Evolutionary conservation across 176 grass and related monocot species (phyloP).

Genomic region (Pharus latifolius): DNA sequence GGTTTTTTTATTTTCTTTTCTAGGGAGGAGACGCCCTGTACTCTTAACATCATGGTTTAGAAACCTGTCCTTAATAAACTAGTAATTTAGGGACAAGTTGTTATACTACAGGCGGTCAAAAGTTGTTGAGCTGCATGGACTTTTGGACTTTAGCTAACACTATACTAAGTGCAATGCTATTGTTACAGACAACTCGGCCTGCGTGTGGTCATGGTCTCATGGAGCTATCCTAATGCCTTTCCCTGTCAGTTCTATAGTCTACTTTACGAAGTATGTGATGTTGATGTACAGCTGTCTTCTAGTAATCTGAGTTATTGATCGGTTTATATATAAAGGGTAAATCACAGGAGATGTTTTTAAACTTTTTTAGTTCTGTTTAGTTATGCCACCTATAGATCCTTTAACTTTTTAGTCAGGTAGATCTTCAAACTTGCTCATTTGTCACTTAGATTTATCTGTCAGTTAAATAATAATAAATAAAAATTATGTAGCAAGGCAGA

Average conservation of each 20-base stretch:
- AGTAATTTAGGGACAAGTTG: background rate
- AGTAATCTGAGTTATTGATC: background rate
- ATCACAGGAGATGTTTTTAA: too few relatives aligned
- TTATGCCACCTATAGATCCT: too few relatives aligned
- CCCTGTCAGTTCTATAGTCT: background rate
- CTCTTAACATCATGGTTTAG: constrained; percentile 1
- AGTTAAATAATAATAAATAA: too few relatives aligned
- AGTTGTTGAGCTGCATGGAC: background rate
- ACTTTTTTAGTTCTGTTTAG: too few relatives aligned
- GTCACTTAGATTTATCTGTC: too few relatives aligned
- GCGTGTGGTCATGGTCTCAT: background rate
- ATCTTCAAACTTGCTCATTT: too few relatives aligned
- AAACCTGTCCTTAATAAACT: constrained; percentile 7
- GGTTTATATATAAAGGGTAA: too few relatives aligned
- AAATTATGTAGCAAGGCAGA: too few relatives aligned
- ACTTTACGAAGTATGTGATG: background rate
- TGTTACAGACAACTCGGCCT: background rate
- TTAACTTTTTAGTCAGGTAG: too few relatives aligned
- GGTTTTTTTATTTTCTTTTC: constrained; percentile 14
- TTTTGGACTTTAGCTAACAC: background rate
- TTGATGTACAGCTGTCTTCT: background rate
- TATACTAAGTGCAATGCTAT: background rate
- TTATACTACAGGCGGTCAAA: background rate
- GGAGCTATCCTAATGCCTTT: background rate
- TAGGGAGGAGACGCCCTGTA: background rate